A percentile compares a stretch with the other conserved stretches of the same genome.
phyloP scores from a whole-genome alignment of 768 basidiomycete species.

The Leccinum barrowsii region DNA sequence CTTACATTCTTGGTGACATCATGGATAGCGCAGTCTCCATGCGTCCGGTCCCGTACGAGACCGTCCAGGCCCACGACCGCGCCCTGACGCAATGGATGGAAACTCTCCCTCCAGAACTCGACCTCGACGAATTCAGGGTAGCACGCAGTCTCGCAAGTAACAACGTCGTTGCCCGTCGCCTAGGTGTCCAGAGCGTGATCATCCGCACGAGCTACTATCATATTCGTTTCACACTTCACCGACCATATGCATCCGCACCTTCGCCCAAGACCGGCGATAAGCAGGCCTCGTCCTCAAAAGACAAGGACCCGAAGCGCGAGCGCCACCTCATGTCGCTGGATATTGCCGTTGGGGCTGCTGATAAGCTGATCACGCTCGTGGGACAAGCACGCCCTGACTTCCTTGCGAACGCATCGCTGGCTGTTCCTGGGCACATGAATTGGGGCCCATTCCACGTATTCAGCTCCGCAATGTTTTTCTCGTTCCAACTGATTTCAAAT shows the following conservation, averaged over 20 bases:
- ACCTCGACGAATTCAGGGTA: conserved; percentile 72
- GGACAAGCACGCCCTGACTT: conserved; percentile 76
- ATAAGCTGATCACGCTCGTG: conserved; percentile 74
- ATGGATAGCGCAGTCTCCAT: conserved; percentile 82
- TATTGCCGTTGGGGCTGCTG: conserved; percentile 72
- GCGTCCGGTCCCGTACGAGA: conserved; percentile 74
- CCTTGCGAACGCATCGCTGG: conserved; percentile 60
- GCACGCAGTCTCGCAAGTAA: conserved; percentile 68
- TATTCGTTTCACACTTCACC: conserved; percentile 80
- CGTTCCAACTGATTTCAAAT: conserved; percentile 80
- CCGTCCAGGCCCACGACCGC: conserved; percentile 67
- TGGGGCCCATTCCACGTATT: conserved; percentile 85
- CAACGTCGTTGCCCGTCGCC: conserved; percentile 53
- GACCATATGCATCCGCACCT: conserved; percentile 57
- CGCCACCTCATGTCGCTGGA: conserved; percentile 59
- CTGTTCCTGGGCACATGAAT: conserved; percentile 79
- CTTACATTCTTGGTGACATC: conserved; percentile 77
- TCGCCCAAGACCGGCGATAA: conserved; percentile 25
- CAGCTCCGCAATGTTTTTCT: conserved; percentile 87
- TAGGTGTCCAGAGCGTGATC: conserved; percentile 80
- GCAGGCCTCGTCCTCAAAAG: conserved; percentile 29
- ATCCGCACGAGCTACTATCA: conserved; percentile 75
- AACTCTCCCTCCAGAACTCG: conserved; percentile 66
- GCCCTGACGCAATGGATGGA: conserved; percentile 74
- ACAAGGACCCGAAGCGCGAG: conserved; percentile 32